Conservation (phyloP, 768 basidiomycete species). For the Amanita jacksonii region DNA sequence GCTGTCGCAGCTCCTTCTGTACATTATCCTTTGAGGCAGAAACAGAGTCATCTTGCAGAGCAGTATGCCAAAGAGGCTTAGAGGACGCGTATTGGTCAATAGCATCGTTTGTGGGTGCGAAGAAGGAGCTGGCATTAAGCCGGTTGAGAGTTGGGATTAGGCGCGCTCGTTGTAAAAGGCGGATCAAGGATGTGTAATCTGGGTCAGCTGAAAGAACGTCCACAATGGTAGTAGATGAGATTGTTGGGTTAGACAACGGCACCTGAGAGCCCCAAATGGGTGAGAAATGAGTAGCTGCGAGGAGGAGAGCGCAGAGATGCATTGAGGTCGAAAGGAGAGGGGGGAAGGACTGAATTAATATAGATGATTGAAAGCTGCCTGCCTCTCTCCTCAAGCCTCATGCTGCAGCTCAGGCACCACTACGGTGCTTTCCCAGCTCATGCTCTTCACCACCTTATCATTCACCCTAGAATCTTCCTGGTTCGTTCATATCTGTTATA, state of each 20-base stretch:
- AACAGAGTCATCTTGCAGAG: conserved; percentile 27
- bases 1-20: conserved; percentile 75
- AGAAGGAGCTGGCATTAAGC: conserved; percentile 76
- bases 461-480: conserved; percentile 46
- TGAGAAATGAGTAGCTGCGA: conserved; percentile 14
- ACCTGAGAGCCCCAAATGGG: conserved; percentile 11
- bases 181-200: conserved; percentile 69
- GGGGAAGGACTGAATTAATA: not conserved
- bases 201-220: conserved; percentile 68
- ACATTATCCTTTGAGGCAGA: conserved; percentile 60
- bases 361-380: too few relatives aligned
- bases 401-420: conserved; percentile 32
- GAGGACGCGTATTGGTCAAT: conserved; percentile 39
- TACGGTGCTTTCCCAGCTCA: conserved; percentile 42
- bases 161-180: conserved; percentile 71
- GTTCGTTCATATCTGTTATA: conserved; percentile 30
- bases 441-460: conserved; percentile 45
- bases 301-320: conserved; percentile 13
- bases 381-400: conserved; percentile 12
- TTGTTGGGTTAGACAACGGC: conserved; percentile 7
- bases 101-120: conserved; percentile 94
- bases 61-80: conserved; percentile 28
- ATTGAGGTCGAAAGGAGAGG: conserved; percentile 2
- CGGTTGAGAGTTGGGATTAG: conserved; percentile 89
- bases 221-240: conserved; percentile 52